Conservation (phyloP, 2,329 filamentous ascomycete species). For the Blumeria hordei region DNA sequence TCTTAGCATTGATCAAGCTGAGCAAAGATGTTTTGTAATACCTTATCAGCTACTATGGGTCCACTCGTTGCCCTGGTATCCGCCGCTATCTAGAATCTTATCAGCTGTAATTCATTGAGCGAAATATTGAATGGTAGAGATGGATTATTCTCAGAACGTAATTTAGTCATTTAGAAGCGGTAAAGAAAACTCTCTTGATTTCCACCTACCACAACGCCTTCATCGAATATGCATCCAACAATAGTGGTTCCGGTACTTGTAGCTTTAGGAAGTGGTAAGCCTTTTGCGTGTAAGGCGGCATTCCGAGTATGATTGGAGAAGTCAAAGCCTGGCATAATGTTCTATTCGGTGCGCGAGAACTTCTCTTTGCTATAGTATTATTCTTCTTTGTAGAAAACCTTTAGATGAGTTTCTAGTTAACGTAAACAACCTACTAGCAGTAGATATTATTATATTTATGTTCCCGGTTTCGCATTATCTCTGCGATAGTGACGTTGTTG, state of each 20-base stretch:
- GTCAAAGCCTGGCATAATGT: slow-evolving; percentile 82
- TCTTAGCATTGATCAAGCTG: slow-evolving; percentile 3
- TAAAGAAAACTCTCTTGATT: neutral
- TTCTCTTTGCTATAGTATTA: too few relatives aligned
- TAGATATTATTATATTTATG: too few relatives aligned
- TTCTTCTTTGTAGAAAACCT: too few relatives aligned
- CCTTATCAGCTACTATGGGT: slow-evolving; percentile 96
- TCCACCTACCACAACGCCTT: slow-evolving; percentile 64
- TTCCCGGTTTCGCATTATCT: too few relatives aligned
- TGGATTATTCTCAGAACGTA: neutral
- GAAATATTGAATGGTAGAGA: slow-evolving; percentile 5
- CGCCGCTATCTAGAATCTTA: slow-evolving; percentile 51
- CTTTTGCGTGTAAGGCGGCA: slow-evolving; percentile 77
- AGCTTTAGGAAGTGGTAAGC: slow-evolving; percentile 85
- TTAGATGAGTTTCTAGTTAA: too few relatives aligned
- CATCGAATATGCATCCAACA: slow-evolving; percentile 89
- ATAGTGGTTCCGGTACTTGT: slow-evolving; percentile 98
- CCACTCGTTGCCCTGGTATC: slow-evolving; percentile 94
- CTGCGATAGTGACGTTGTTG: too few relatives aligned
- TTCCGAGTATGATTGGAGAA: slow-evolving; percentile 99
- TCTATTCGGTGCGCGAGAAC: too few relatives aligned
- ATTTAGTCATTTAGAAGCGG: neutral
- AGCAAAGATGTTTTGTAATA: slow-evolving; percentile 14
- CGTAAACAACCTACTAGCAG: too few relatives aligned
- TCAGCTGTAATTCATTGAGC: slow-evolving; percentile 1